Evolutionary conservation across 2,329 filamentous ascomycete species (phyloP).

Genomic region (Ambrosiella cleistominuta): DNA sequence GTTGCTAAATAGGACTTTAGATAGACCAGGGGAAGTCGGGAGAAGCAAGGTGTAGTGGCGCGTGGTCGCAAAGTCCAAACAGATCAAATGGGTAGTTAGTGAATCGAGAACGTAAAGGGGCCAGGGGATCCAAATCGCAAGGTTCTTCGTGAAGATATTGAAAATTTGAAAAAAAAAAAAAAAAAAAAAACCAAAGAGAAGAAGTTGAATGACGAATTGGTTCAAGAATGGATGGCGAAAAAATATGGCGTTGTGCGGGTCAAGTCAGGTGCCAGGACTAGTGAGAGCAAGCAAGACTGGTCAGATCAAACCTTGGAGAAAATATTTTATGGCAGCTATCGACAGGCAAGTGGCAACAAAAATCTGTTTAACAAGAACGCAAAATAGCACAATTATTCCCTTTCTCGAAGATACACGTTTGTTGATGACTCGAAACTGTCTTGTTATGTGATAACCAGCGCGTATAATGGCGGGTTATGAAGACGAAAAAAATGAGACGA

Average conservation of each 20-base stretch:
- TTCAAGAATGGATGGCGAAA: not conserved
- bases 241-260: not conserved
- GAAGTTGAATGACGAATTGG: not conserved
- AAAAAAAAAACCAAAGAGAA: not conserved
- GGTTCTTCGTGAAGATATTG: not conserved
- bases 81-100: slow-evolving; percentile 7
- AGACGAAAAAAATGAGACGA: too few species aligned
- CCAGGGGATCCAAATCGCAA: not conserved
- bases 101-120: not conserved
- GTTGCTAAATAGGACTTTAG: slow-evolving; percentile 9
- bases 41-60: slow-evolving; percentile 12
- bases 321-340: not conserved
- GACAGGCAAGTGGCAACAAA: not conserved
- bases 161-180: not conserved
- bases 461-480: too few species aligned
- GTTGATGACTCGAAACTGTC: too few species aligned
- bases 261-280: not conserved
- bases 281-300: not conserved
- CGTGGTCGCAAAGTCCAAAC: slow-evolving; percentile 5
- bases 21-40: slow-evolving; percentile 9
- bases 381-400: too few species aligned
- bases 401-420: too few species aligned
- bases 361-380: not conserved
- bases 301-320: not conserved
- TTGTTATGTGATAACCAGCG: too few species aligned